Evolutionary conservation across 352 stramenopile genomes (phyloP).

Genomic region (Globisporangium viniferum): DNA sequence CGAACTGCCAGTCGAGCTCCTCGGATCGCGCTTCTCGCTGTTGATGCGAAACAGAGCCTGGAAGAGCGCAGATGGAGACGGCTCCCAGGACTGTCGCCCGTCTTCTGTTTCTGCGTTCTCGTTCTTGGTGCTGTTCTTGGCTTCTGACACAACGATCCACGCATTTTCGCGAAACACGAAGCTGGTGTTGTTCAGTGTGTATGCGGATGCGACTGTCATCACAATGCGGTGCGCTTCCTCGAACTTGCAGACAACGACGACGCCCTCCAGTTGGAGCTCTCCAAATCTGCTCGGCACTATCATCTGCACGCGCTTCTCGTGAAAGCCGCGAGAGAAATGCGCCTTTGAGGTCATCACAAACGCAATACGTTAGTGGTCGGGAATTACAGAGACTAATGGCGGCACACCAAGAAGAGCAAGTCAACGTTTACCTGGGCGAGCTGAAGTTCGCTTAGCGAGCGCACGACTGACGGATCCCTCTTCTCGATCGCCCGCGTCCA

Average conservation of each 20-base stretch:
- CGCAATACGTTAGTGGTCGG: background rate
- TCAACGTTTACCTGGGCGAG: background rate
- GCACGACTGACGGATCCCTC: background rate
- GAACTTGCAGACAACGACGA: background rate
- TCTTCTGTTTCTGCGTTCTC: background rate
- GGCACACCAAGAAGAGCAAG: background rate
- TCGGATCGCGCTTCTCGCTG: background rate
- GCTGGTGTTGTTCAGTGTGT: background rate
- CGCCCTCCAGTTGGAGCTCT: background rate
- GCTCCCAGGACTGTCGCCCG: background rate
- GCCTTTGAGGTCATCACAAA: background rate
- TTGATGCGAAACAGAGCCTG: background rate
- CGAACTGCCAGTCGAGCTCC: background rate
- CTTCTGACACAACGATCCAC: background rate
- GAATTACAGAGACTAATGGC: too few relatives aligned
- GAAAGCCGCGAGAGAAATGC: background rate
- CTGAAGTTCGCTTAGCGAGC: background rate
- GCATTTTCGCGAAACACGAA: background rate
- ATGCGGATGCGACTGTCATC: background rate
- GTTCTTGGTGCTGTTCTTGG: background rate
- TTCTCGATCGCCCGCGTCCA: slow-evolving; percentile 1
- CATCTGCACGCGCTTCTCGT: slow-evolving; percentile 1
- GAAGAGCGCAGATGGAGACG: background rate
- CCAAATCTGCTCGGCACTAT: background rate
- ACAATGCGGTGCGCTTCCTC: background rate